A percentile compares a stretch with the other conserved stretches of the same genome.
Evolutionary conservation across 352 stramenopile species (phyloP).

Genomic region (Blastocystis sp.): DNA sequence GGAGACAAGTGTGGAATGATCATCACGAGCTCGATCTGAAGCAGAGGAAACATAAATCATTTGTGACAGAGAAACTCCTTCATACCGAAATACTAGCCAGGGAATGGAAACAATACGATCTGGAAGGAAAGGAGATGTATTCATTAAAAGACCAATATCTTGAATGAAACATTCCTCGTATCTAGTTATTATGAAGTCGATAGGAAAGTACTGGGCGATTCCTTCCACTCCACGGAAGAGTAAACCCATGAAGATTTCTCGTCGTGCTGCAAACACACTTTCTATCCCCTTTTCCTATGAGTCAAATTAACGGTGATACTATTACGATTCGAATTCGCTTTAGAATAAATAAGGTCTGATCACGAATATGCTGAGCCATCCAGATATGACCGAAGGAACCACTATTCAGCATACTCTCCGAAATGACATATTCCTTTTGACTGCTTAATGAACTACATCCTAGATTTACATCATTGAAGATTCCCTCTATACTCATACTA

Average conservation of each 20-base stretch:
- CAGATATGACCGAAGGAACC: conserved; percentile 61
- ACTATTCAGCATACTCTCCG: conserved; percentile 58
- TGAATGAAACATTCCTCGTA: conserved; percentile 65
- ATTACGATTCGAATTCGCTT: conserved; percentile 65
- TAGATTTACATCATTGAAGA: background rate
- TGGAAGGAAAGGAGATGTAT: conserved; percentile 17
- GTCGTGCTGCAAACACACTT: conserved; percentile 27
- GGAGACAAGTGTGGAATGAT: background rate
- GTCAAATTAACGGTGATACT: background rate
- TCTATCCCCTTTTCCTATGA: conserved; percentile 65
- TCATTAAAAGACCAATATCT: conserved; percentile 56
- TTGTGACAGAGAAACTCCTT: conserved; percentile 49
- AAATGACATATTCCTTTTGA: conserved; percentile 55
- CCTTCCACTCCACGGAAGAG: conserved; percentile 38
- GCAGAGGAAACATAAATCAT: conserved; percentile 38
- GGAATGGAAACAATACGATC: conserved; percentile 61
- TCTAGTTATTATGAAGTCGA: background rate
- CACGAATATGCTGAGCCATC: conserved; percentile 23
- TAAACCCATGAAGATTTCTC: conserved; percentile 63
- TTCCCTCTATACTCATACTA: background rate
- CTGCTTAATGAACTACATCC: conserved; percentile 35
- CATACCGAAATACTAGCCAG: conserved; percentile 51
- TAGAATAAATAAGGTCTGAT: conserved; percentile 29
- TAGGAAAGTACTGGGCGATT: background rate
- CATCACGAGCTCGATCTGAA: background rate